These are phyloP conservation scores for Debaryomyces sp. DNA, from an alignment of 1,139 yeast genomes.

Conservation along the genomic window DNA sequence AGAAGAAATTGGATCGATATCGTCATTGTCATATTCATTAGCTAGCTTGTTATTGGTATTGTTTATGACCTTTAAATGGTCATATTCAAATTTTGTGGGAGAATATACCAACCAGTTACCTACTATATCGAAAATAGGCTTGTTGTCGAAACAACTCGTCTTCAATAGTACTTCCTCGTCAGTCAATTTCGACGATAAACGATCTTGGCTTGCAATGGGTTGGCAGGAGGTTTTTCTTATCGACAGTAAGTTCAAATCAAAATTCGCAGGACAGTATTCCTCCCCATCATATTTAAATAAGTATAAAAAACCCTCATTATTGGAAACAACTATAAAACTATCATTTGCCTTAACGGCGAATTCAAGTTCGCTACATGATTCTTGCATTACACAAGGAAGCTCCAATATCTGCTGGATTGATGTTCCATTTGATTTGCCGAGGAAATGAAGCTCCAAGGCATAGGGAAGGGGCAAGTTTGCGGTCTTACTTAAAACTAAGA, in stretches of 20 bases:
- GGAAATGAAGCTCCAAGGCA: conserved; percentile 2
- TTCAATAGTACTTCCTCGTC: conserved; percentile 29
- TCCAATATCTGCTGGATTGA: conserved; percentile 2
- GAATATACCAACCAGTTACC: conserved; percentile 56
- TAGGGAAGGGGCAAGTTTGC: not conserved
- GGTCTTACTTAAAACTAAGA: not conserved
- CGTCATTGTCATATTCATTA: conserved; percentile 6
- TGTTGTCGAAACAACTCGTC: conserved; percentile 40
- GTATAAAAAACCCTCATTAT: conserved; percentile 27
- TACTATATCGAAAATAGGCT: conserved; percentile 52
- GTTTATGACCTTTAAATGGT: conserved; percentile 28
- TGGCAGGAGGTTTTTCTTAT: conserved; percentile 27
- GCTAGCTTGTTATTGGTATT: conserved; percentile 11
- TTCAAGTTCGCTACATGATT: conserved; percentile 7
- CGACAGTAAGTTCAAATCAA: conserved; percentile 21
- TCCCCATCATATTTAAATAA: conserved; percentile 16
- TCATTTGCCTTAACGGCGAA: conserved; percentile 25
- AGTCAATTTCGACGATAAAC: conserved; percentile 15
- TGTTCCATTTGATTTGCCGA: not conserved
- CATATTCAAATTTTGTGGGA: conserved; percentile 41
- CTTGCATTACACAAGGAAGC: conserved; percentile 6
- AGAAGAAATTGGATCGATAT: conserved; percentile 16
- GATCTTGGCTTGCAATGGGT: conserved; percentile 24
- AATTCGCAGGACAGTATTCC: conserved; percentile 18
- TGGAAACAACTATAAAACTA: conserved; percentile 25